Percentiles rank a stretch among this genome's conserved stretches.
phyloP scores from a whole-genome alignment of 139 green algal species.

The Micractinium sp. region DNA sequence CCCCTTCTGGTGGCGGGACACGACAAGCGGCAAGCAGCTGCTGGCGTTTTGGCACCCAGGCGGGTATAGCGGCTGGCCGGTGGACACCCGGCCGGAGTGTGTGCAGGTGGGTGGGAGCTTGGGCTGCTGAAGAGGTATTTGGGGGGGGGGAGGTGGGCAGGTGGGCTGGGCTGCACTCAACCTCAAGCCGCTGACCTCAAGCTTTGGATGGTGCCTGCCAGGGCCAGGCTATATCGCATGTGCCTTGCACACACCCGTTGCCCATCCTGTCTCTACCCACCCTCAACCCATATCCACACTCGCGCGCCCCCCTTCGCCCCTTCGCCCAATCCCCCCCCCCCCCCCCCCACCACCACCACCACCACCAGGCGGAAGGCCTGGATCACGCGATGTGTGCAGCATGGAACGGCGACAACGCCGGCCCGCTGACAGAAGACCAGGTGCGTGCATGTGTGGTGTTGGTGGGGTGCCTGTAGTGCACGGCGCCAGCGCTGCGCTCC shows the following conservation, averaged over 20 bases:
- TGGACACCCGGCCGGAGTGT: constrained; percentile 43
- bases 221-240: no score
- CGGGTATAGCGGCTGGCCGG: constrained; percentile 48
- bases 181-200: no score
- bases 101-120: constrained; percentile 11
- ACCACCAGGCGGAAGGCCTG: constrained; percentile 32
- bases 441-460: neutral
- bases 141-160: neutral
- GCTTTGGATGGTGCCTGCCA: no score
- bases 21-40: constrained; percentile 37
- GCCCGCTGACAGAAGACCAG: constrained; percentile 46
- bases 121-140: neutral
- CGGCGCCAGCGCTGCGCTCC: no score
- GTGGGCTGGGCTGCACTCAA: neutral
- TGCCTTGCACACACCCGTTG: neutral
- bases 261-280: neutral
- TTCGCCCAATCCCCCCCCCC: neutral
- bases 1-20: constrained; percentile 56
- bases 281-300: neutral
- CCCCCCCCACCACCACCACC: no score
- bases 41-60: constrained; percentile 55
- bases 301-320: no score
- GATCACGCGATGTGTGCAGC: constrained; percentile 51
- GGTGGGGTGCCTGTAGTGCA: no score
- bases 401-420: constrained; percentile 57